Evolutionary conservation across 805 yeast genomes (phyloP).

Genomic region (Yarrowia sp.): DNA sequence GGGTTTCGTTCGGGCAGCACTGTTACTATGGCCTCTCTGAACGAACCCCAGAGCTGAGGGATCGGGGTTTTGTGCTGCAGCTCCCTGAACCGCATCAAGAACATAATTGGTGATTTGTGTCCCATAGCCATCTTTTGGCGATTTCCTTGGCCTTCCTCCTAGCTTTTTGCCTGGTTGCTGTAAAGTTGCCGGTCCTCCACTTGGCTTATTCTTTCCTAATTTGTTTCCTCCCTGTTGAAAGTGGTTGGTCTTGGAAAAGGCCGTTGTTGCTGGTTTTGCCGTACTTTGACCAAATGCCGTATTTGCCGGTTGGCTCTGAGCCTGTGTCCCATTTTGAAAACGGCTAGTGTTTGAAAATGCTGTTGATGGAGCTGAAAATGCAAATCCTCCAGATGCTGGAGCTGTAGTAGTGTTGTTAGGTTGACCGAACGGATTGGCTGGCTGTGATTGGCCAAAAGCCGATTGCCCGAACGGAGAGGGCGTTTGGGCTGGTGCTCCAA

Average conservation of each 20-base stretch:
- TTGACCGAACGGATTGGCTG: constrained; percentile 9
- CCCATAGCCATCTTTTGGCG: neutral
- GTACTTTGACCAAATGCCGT: neutral
- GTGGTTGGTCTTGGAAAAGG: neutral
- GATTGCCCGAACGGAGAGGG: neutral
- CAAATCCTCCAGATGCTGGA: constrained; percentile 2
- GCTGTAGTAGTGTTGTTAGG: neutral
- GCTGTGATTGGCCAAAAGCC: neutral
- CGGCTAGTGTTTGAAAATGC: constrained; percentile 7
- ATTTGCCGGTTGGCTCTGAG: neutral
- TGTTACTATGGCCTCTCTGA: no score
- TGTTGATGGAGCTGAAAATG: constrained; percentile 14
- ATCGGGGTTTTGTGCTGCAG: neutral
- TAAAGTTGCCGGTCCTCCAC: neutral
- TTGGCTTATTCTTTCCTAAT: neutral
- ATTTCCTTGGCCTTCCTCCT: neutral
- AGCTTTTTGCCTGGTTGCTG: no score
- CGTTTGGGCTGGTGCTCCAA: constrained; percentile 8
- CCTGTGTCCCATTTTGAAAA: neutral
- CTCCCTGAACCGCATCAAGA: neutral
- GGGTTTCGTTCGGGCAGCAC: neutral
- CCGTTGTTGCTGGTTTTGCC: neutral
- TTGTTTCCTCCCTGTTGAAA: constrained; percentile 15
- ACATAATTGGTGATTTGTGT: neutral
- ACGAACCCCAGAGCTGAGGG: constrained; percentile 14